Percentiles rank a stretch among this genome's conserved stretches.
These are phyloP conservation scores for Trichophyton benhamiae DNA, from an alignment of 2,329 filamentous ascomycete species.

Conservation along the genomic window DNA sequence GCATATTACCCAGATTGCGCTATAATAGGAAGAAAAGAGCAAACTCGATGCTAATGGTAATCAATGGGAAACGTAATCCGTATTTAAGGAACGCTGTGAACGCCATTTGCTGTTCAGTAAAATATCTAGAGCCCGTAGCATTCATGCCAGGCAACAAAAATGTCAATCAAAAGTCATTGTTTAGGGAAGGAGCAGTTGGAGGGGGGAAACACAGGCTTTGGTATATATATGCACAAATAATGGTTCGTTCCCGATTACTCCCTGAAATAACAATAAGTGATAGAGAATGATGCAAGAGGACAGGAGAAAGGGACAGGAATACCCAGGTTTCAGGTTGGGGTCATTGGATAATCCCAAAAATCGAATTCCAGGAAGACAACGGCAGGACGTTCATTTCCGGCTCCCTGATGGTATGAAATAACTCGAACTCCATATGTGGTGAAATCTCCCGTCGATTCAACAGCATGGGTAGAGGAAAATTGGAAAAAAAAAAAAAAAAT, in stretches of 20 bases:
- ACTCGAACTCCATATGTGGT: not conserved
- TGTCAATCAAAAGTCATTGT: not conserved
- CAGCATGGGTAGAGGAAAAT: not conserved
- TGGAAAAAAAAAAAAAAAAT: not conserved
- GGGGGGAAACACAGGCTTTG: not conserved
- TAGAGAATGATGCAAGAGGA: not conserved
- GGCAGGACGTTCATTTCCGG: not conserved
- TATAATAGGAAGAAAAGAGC: not conserved
- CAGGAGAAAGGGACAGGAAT: not conserved
- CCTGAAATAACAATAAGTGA: not conserved
- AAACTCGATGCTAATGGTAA: not conserved
- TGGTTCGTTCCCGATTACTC: not conserved
- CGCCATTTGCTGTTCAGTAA: not conserved
- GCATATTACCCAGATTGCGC: not conserved
- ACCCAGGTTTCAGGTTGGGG: not conserved
- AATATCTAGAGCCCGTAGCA: not conserved
- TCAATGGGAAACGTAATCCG: not conserved
- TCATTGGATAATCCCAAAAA: not conserved
- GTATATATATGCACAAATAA: slow-evolving; percentile 2
- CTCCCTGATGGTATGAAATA: not conserved
- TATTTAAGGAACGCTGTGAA: not conserved
- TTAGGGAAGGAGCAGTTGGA: not conserved
- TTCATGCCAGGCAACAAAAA: not conserved
- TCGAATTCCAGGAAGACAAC: not conserved
- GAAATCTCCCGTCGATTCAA: not conserved